Conservation (phyloP, 441 rosid species). For the Croton laevigatus region DNA sequence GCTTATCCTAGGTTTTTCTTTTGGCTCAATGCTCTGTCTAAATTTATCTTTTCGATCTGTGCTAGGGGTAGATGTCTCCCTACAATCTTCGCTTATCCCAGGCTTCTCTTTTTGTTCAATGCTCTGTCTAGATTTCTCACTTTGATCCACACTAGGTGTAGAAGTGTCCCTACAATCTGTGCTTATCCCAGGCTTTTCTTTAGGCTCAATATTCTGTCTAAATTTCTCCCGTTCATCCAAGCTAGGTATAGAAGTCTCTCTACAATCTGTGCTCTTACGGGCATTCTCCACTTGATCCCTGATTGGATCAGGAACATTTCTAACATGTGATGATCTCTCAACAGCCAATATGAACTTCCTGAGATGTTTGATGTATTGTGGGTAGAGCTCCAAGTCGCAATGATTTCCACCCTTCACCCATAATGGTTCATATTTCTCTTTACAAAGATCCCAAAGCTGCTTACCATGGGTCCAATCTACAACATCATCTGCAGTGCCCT, state of each 20-base stretch:
- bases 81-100: conserved; percentile 61
- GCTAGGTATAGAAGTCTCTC: conserved; percentile 46
- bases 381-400: conserved; percentile 80
- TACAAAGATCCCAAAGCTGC: conserved; percentile 83
- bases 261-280: conserved; percentile 62
- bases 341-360: conserved; percentile 80
- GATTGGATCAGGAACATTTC: conserved; percentile 28
- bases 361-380: conserved; percentile 82
- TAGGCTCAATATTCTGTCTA: conserved; percentile 42
- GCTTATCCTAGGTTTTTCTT: conserved; percentile 54
- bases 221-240: conserved; percentile 52
- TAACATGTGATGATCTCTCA: conserved; percentile 47
- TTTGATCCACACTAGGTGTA: conserved; percentile 43
- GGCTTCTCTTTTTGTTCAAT: conserved; percentile 44
- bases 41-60: conserved; percentile 53
- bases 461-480: conserved; percentile 92
- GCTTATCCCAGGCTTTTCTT: conserved; percentile 55
- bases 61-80: conserved; percentile 46
- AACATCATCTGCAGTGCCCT: conserved; percentile 94
- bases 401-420: conserved; percentile 96
- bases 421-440: conserved; percentile 84
- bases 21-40: conserved; percentile 42
- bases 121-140: conserved; percentile 41
- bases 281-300: conserved; percentile 46
- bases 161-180: conserved; percentile 49